Evolutionary conservation across 768 basidiomycete species (phyloP), one percentile per base, ranked within the genome.

Genomic region (Strobilomyces dryophilus): DNA sequence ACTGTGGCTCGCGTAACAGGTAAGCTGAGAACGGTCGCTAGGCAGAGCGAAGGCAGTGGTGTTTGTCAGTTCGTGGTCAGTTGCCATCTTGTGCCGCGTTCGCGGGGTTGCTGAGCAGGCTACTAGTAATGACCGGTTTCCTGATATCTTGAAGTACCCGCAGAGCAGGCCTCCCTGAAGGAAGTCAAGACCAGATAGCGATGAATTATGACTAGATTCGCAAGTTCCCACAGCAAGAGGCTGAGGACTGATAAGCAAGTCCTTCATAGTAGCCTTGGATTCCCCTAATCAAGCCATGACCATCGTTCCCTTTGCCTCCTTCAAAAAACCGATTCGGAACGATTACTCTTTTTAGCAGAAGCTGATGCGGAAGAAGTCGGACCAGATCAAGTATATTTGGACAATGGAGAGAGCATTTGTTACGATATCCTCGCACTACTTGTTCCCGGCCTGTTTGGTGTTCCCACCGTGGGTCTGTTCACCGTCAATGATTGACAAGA

Each of bases 391-490:
- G 17, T 39, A 4, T 20, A 39, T 20, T 27, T 34, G 37, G 47
- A 42, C 31, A 41, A 17, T 20, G 31, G 15, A 26, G 15, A 26
- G 5, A 39, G 17, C 12, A 54, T 46, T 36, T 9, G 24, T 51
- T 51, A 56, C 26, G 53, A 26, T 37, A 39, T 20, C 20, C 15
- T 20, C 8, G 18, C 15, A 18, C 52, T 37, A 29, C 4, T 15
- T 7, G 40, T 8, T 40, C 21, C 36, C 29, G 27, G 15, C 40
- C 11, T 5, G 10, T 34, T 21, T 32, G 26, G 44, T 47, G 31
- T 52, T 60, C 58, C 48, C 61, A 55, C 39, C 42, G 40, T 31
- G 49, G 35, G 45, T 49, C 31, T 27, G 8, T 27, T 32, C 46
- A 51, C 43, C 20, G 20, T 20, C 44, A 18, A 3, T 27, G 35